Conservation (phyloP, 164 flowering plant species). For the Piper longum region DNA sequence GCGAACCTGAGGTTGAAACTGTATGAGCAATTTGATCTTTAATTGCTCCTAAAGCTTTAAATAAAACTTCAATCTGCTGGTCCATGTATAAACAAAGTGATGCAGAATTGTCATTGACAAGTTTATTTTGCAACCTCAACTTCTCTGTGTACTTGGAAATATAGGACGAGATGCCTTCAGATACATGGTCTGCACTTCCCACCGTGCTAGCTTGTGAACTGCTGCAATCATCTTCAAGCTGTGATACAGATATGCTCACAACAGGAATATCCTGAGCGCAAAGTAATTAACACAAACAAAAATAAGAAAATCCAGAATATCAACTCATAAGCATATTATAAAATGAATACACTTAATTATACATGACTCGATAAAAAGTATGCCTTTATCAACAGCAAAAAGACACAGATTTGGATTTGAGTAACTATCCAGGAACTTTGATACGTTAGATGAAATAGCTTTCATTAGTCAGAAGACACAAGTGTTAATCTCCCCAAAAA, state of each 20-base stretch:
- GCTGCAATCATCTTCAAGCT: conserved; percentile 14
- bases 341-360: too few relatives aligned
- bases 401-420: too few relatives aligned
- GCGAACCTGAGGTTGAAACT: conserved; percentile 20
- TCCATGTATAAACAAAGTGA: conserved; percentile 36
- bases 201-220: conserved; percentile 19
- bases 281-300: neutral
- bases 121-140: conserved; percentile 31
- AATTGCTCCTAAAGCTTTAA: conserved; percentile 27
- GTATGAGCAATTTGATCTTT: conserved; percentile 21
- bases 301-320: neutral
- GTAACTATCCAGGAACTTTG: too few relatives aligned
- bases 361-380: too few relatives aligned
- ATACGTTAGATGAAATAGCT: too few relatives aligned
- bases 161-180: conserved; percentile 18
- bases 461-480: too few relatives aligned
- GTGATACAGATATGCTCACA: conserved; percentile 10
- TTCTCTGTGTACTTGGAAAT: conserved; percentile 30
- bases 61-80: conserved; percentile 27
- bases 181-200: conserved; percentile 19
- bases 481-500: too few relatives aligned
- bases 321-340: too few relatives aligned
- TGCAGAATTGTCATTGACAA: conserved; percentile 31
- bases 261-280: conserved; percentile 33
- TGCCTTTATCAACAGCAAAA: too few relatives aligned